Conservation (phyloP, 129 eudicot genomes). For the Rutidosis leptorrhynchoides region DNA sequence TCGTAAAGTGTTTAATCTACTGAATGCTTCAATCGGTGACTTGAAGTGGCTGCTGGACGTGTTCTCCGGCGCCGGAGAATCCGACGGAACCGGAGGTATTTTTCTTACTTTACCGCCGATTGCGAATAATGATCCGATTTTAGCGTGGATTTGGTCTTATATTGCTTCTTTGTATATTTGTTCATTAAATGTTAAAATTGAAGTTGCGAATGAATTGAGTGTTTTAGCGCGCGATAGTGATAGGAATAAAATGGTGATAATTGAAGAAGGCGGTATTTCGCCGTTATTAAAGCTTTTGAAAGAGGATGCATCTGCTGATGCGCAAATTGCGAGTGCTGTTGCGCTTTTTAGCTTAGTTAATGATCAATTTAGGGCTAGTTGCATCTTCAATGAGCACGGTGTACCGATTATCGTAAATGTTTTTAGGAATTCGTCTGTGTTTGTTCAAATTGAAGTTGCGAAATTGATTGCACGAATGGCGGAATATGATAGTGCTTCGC, state of each 20-base stretch:
- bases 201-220: constrained; percentile 36
- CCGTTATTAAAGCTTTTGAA: constrained; percentile 34
- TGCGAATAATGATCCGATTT: constrained; percentile 34
- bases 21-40: constrained; percentile 48
- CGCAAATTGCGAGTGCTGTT: constrained; percentile 18
- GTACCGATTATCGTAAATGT: constrained; percentile 33
- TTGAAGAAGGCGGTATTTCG: constrained; percentile 30
- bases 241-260: constrained; percentile 42
- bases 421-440: constrained; percentile 33
- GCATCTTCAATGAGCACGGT: constrained; percentile 40
- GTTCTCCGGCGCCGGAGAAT: constrained; percentile 3
- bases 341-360: constrained; percentile 33
- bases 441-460: constrained; percentile 41
- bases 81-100: constrained; percentile 19
- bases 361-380: constrained; percentile 38
- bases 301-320: constrained; percentile 10
- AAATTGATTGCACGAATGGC: constrained; percentile 49
- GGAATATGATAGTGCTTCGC: constrained; percentile 32
- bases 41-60: constrained; percentile 48
- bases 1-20: constrained; percentile 22
- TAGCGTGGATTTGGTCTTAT: constrained; percentile 40
- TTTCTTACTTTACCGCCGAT: constrained; percentile 27
- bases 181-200: constrained; percentile 18
- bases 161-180: constrained; percentile 30
- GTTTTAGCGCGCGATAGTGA: constrained; percentile 54